phyloP scores from a whole-genome alignment of 2,329 filamentous ascomycete species.

The Colletotrichum lentis region DNA sequence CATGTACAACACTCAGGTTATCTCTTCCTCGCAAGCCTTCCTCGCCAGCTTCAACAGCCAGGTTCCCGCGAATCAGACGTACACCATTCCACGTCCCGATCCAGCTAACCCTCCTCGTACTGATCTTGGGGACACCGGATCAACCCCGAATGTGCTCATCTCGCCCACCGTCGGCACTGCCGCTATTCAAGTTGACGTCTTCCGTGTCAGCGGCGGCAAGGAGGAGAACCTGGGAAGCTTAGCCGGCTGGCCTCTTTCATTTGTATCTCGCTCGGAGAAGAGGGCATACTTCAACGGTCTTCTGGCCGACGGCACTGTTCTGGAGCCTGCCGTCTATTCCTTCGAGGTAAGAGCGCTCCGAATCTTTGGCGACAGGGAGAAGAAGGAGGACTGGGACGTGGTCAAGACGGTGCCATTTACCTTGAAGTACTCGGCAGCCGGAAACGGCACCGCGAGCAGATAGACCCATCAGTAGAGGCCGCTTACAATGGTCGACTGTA shows the following conservation, averaged over 20 bases:
- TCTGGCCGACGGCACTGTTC: slow-evolving; percentile 56
- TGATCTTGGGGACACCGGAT: slow-evolving; percentile 40
- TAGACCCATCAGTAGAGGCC: neutral
- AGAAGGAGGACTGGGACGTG: slow-evolving; percentile 41
- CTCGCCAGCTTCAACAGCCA: slow-evolving; percentile 40
- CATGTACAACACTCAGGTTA: slow-evolving; percentile 46
- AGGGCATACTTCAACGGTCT: slow-evolving; percentile 54
- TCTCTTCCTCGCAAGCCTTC: slow-evolving; percentile 44
- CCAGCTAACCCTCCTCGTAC: slow-evolving; percentile 41
- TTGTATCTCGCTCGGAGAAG: neutral
- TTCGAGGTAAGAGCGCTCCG: slow-evolving; percentile 59
- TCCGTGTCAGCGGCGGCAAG: slow-evolving; percentile 48
- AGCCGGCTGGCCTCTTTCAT: slow-evolving; percentile 28
- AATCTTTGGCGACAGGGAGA: slow-evolving; percentile 56
- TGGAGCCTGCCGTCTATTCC: slow-evolving; percentile 59
- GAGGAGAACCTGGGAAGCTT: slow-evolving; percentile 39
- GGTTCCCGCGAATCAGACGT: slow-evolving; percentile 48
- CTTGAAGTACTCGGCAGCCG: slow-evolving; percentile 13
- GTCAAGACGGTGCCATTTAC: slow-evolving; percentile 38
- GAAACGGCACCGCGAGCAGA: slow-evolving; percentile 2
- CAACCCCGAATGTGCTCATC: slow-evolving; percentile 51
- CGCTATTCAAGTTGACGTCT: slow-evolving; percentile 54
- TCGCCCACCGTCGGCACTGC: slow-evolving; percentile 57
- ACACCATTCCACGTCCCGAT: slow-evolving; percentile 53
- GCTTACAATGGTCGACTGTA: too few relatives aligned